phyloP scores from a whole-genome alignment of 345 rosid species.

The Eucalyptus cladocalyx region DNA sequence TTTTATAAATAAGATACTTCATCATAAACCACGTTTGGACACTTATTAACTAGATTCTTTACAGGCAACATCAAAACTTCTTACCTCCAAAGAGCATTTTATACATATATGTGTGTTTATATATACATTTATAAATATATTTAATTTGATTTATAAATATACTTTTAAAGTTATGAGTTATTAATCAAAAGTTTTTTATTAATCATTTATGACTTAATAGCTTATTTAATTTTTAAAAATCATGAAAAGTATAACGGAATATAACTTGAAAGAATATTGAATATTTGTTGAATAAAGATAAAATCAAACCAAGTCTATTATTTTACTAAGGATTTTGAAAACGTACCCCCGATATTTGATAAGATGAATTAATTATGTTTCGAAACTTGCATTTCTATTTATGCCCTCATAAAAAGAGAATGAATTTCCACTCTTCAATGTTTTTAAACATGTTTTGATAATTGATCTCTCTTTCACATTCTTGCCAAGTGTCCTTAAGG shows the following conservation, averaged over 20 bases:
- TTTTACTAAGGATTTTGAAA: background rate
- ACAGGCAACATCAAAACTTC: background rate
- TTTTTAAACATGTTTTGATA: background rate
- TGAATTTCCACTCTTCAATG: background rate
- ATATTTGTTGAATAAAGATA: too few relatives aligned
- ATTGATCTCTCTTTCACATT: background rate
- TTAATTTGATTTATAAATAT: too few relatives aligned
- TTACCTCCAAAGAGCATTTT: too few relatives aligned
- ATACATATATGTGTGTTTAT: too few relatives aligned
- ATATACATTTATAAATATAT: too few relatives aligned
- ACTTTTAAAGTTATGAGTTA: background rate
- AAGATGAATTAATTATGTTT: too few relatives aligned
- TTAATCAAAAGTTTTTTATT: background rate
- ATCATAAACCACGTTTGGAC: background rate
- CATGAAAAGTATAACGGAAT: background rate
- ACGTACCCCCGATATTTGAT: background rate
- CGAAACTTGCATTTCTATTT: background rate
- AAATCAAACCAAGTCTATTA: background rate
- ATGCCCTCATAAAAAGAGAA: background rate
- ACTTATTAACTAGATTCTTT: background rate
- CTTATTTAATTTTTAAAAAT: background rate
- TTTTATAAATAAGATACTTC: background rate
- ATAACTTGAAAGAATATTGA: background rate
- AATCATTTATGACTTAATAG: background rate
- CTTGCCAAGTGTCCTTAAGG: too few relatives aligned